Evolutionary conservation across 345 rosid genomes (phyloP).

Genomic region (Salix arbutifolia): DNA sequence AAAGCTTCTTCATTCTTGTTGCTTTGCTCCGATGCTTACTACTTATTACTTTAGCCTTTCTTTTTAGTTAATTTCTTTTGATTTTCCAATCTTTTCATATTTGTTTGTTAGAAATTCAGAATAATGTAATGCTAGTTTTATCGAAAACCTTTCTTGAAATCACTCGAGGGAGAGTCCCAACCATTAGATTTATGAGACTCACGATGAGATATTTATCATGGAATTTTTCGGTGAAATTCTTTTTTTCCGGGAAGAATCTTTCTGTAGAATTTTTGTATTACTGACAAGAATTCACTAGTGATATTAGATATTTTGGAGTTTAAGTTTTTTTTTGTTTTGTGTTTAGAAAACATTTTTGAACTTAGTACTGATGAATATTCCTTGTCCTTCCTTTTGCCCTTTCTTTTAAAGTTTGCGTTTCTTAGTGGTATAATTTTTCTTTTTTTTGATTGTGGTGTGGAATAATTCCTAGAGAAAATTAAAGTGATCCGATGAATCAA

Average conservation of each 20-base stretch:
- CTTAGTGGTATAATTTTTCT: background rate
- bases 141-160: background rate
- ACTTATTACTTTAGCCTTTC: background rate
- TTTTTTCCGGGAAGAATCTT: too few relatives aligned
- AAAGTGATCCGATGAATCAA: background rate
- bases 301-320: background rate
- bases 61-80: background rate
- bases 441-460: background rate
- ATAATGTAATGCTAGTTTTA: background rate
- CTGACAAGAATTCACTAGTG: background rate
- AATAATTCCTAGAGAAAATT: background rate
- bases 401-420: background rate
- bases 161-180: background rate
- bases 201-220: background rate
- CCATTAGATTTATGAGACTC: background rate
- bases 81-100: background rate
- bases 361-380: constrained; percentile 5
- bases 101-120: background rate
- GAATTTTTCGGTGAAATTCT: too few relatives aligned
- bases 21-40: background rate
- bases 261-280: too few relatives aligned
- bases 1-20: too few relatives aligned
- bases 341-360: background rate
- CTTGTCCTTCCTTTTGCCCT: background rate
- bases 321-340: background rate